These are phyloP conservation scores for Candida germanica DNA, from an alignment of 805 yeast species.

Conservation along the genomic window DNA sequence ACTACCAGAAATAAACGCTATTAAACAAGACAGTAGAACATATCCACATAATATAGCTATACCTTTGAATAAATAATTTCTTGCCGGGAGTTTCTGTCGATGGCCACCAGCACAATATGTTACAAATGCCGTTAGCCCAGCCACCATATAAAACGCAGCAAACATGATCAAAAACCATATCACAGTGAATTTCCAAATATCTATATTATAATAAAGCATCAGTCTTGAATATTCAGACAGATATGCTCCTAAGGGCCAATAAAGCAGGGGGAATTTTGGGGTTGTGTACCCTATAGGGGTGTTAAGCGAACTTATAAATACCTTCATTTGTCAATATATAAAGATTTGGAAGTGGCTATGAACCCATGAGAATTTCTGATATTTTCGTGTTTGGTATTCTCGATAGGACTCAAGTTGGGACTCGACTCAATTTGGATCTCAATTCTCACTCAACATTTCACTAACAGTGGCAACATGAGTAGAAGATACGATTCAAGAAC, in stretches of 20 bases:
- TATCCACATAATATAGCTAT: conserved; percentile 29
- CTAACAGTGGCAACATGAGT: conserved; percentile 49
- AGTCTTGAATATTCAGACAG: conserved; percentile 43
- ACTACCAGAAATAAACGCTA: conserved; percentile 72
- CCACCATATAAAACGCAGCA: conserved; percentile 56
- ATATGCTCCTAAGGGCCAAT: conserved; percentile 58
- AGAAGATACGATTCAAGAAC: conserved; percentile 99
- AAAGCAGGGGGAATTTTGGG: conserved; percentile 79
- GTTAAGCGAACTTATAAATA: conserved; percentile 39
- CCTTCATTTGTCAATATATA: conserved; percentile 21
- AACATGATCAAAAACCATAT: conserved; percentile 77
- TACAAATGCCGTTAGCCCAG: conserved; percentile 57
- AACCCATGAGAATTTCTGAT: no score
- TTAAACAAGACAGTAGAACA: conserved; percentile 51
- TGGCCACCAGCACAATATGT: conserved; percentile 22
- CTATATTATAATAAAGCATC: conserved; percentile 63
- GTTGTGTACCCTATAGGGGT: conserved; percentile 78
- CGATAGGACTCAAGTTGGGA: no score
- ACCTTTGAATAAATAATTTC: conserved; percentile 4
- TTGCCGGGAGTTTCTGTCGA: conserved; percentile 14
- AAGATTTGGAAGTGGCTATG: neutral
- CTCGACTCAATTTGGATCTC: neutral
- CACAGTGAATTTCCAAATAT: conserved; percentile 80
- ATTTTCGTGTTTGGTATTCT: no score
- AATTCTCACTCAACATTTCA: neutral